Evolutionary conservation across 495 filamentous ascomycete species (phyloP).

Genomic region (Tricharina praecox): DNA sequence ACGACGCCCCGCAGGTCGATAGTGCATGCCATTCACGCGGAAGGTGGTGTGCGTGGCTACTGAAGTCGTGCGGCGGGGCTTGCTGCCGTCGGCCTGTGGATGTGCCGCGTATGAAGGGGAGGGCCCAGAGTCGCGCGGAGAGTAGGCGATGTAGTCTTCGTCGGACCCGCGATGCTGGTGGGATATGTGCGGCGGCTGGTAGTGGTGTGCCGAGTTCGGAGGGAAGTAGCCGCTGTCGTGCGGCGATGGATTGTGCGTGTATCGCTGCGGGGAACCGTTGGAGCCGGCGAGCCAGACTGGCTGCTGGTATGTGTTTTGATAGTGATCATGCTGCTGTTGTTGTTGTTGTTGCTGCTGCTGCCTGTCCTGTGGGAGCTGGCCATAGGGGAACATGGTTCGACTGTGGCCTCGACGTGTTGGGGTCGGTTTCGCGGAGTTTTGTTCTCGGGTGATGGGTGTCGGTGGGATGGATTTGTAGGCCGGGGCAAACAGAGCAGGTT

Average conservation of each 20-base stretch:
- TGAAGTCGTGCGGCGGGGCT: background rate
- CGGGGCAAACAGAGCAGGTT: too few species aligned
- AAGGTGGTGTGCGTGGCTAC: conserved; percentile 3
- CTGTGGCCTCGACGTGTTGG: background rate
- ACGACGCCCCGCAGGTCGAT: background rate
- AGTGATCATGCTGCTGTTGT: too few species aligned
- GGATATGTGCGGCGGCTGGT: background rate
- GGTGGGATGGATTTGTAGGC: too few species aligned
- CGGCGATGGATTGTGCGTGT: background rate
- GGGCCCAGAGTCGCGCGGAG: too few species aligned
- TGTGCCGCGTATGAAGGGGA: too few species aligned
- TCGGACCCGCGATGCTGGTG: background rate
- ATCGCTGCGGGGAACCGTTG: background rate
- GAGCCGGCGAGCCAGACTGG: background rate
- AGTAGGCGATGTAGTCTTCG: background rate
- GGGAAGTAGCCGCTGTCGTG: background rate
- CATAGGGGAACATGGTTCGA: background rate
- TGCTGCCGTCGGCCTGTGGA: too few species aligned
- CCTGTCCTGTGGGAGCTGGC: background rate
- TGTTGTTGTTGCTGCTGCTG: background rate
- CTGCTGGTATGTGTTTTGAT: background rate
- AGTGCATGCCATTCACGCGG: background rate
- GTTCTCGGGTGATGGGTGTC: too few species aligned
- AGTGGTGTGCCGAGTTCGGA: too few species aligned
- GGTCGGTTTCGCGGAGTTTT: too few species aligned